Evolutionary conservation across 192 early-diverging fungal species (phyloP), one percentile per base, ranked within the genome.

Genomic region (Borealophlyctis nickersoniae): DNA sequence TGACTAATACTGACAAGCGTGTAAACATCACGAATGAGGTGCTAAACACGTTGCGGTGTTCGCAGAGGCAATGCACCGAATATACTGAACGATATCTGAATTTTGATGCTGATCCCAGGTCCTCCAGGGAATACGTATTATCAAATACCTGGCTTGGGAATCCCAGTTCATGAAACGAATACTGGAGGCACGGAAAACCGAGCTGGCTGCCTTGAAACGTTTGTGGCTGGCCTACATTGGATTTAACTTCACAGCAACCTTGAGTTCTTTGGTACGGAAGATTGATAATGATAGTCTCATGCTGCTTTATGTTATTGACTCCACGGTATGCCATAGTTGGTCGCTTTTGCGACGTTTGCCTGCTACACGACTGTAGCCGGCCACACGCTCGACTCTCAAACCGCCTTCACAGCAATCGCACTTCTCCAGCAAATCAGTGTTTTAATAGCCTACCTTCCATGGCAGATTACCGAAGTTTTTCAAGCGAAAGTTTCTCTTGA

Each of bases 121-220:
- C 51, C 76, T 95, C 49, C 80, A 91, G 73, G 94, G 92, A 36
- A 96, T 98, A 39, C 83, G 92, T 23, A 90, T 96, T n/a, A 86
- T 98, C 58, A 98, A 98, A 71, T 97, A 75, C 61, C 78, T 83
- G 53, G 76, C 73, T n/a, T 83, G 81, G 77, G 81, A 83, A 49
- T 22, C 29, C 1, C 69, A 71, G 45, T 79, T 79, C 49, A 48
- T 34, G 26, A 36, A 50, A 14, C 51, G 59, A 35, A 65, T 77
- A 39, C 29, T 51, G n/a, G 69, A 58, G 33, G 69, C 66, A 30
- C 59, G 76, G 26, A 52, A 50, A 33, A 52, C 50, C 29, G 74
- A 76, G 66, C 58, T 76, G 16, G 52, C 4, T 11, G 7, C 52
- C 3, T 59, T 73, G 19, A 60, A 52, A 24, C 52, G 57, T 24